Percentiles rank a stretch among this genome's conserved stretches.
Evolutionary conservation across 1,284 basidiomycete species (phyloP).

Genomic region (Vanrija humicola): DNA sequence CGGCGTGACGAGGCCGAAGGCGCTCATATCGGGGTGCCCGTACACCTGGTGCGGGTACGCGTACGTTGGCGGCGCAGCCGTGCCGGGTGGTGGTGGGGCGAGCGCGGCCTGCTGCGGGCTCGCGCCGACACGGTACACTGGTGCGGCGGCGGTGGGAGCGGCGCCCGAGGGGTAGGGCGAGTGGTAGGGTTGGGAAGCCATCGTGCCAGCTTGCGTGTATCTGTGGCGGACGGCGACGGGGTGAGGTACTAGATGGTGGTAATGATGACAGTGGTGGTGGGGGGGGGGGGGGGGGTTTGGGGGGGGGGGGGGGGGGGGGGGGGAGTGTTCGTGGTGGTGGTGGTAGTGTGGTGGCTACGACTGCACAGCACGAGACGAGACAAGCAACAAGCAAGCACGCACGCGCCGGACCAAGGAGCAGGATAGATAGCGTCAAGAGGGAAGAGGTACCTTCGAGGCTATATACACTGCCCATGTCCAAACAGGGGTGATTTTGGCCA

Average conservation of each 20-base stretch:
- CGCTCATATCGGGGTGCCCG: constrained; percentile 6
- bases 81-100: not conserved
- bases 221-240: not conserved
- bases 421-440: too few relatives aligned
- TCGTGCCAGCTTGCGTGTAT: constrained; percentile 2
- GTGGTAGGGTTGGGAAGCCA: constrained; percentile 16
- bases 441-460: too few relatives aligned
- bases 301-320: too few relatives aligned
- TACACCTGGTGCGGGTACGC: constrained; percentile 3
- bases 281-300: too few relatives aligned
- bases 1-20: constrained; percentile 14
- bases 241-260: not conserved
- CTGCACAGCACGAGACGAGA: too few relatives aligned
- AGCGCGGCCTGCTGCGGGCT: not conserved
- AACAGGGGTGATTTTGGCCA: too few relatives aligned
- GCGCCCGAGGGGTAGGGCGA: not conserved
- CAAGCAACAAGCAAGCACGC: too few relatives aligned
- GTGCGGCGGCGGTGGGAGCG: not conserved
- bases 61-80: not conserved
- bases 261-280: too few relatives aligned
- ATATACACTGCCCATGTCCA: too few relatives aligned
- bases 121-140: not conserved
- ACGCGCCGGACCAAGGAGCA: too few relatives aligned
- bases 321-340: too few relatives aligned
- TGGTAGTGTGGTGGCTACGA: too few relatives aligned